Evolutionary conservation across 108 stramenopile genomes (phyloP).

Genomic region (Hondaea fermentalgiana): DNA sequence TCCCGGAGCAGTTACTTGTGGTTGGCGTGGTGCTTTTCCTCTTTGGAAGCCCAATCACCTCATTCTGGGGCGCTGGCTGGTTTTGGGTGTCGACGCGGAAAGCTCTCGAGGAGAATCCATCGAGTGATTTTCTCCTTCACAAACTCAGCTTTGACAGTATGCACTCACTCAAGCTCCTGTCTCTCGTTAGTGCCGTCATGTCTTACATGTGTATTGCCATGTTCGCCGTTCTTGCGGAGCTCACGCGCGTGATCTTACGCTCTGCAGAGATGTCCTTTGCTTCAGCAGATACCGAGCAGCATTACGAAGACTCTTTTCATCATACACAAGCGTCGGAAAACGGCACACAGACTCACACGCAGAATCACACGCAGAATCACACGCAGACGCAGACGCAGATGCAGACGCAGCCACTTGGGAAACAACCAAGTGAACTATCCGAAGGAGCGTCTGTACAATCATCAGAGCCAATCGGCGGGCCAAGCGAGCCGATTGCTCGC

Average conservation of each 20-base stretch:
- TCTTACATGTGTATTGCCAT: background rate
- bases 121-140: background rate
- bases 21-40: background rate
- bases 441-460: too few relatives aligned
- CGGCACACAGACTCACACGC: too few relatives aligned
- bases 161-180: background rate
- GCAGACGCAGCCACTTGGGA: too few relatives aligned
- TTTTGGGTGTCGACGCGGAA: background rate
- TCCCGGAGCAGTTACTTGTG: background rate
- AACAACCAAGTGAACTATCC: too few relatives aligned
- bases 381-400: too few relatives aligned
- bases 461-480: too few relatives aligned
- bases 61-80: background rate
- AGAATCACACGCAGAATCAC: too few relatives aligned
- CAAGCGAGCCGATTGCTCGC: too few relatives aligned
- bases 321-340: too few relatives aligned
- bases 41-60: background rate
- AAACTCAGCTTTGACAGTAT: background rate
- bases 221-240: background rate
- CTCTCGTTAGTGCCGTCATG: background rate
- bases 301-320: background rate
- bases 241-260: background rate
- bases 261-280: background rate
- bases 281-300: background rate
- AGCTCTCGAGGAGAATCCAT: background rate